phyloP scores from a whole-genome alignment of 768 basidiomycete genomes.

The Russula griseocarnosa region DNA sequence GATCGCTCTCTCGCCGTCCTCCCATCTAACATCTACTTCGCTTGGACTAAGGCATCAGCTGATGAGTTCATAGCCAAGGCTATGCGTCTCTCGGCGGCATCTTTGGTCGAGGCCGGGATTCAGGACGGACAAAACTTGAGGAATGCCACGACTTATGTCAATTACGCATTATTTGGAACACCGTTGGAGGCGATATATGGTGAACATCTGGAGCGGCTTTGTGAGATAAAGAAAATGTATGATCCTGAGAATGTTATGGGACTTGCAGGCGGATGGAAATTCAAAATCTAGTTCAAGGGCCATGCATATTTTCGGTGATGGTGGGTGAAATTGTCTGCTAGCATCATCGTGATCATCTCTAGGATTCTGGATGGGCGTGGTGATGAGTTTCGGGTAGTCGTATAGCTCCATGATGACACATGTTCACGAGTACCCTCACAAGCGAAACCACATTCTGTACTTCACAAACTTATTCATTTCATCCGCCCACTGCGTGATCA shows the following conservation, averaged over 20 bases:
- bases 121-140: constrained; percentile 40
- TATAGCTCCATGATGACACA: no score
- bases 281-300: not conserved
- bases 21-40: constrained; percentile 33
- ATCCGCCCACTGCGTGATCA: no score
- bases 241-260: constrained; percentile 63
- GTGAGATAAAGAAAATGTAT: constrained; percentile 40
- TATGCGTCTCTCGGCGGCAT: not conserved
- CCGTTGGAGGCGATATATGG: constrained; percentile 51
- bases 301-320: not conserved
- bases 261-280: constrained; percentile 62
- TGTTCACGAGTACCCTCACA: no score
- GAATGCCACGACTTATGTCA: constrained; percentile 48
- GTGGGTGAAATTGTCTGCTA: no score
- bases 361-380: no score
- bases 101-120: constrained; percentile 44
- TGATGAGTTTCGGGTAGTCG: no score
- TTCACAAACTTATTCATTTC: no score
- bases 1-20: constrained; percentile 17
- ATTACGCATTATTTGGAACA: constrained; percentile 56
- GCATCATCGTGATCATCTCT: no score
- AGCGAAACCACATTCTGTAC: no score
- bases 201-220: constrained; percentile 41
- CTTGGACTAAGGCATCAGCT: constrained; percentile 39
- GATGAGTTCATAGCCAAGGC: constrained; percentile 34